Conservation (phyloP, 306 rosid genomes). For the Trifolium repens region DNA sequence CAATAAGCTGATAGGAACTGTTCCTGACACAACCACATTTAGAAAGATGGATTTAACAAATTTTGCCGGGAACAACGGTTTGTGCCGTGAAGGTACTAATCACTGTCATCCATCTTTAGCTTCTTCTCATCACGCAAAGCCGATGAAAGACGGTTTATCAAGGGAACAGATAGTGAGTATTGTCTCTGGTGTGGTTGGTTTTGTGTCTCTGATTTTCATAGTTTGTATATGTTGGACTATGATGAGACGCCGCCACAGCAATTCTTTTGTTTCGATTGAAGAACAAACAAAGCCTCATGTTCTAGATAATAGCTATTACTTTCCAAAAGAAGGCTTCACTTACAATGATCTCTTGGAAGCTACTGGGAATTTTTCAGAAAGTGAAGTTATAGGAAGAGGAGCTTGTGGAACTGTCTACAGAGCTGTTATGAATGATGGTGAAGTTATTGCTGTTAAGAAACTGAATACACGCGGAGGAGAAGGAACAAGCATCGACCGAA, state of each 20-base stretch:
- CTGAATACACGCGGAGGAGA: constrained; percentile 76
- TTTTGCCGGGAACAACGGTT: constrained; percentile 71
- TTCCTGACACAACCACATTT: constrained; percentile 73
- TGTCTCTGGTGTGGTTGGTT: constrained; percentile 56
- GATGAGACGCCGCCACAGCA: constrained; percentile 54
- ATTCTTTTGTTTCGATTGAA: constrained; percentile 55
- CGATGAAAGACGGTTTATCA: constrained; percentile 48
- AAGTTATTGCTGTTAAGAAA: constrained; percentile 80
- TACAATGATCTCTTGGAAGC: constrained; percentile 88
- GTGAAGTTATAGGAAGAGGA: constrained; percentile 69
- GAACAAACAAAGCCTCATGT: constrained; percentile 53
- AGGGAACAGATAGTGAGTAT: constrained; percentile 65
- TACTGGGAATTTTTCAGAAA: constrained; percentile 70
- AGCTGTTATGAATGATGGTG: constrained; percentile 71
- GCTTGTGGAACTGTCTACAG: constrained; percentile 94
- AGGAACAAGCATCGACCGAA: constrained; percentile 67
- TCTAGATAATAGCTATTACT: constrained; percentile 63
- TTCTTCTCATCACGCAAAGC: constrained; percentile 48
- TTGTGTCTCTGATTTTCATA: constrained; percentile 62
- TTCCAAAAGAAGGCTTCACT: constrained; percentile 80
- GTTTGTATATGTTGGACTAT: constrained; percentile 56
- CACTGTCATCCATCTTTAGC: constrained; percentile 52
- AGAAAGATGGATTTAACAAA: constrained; percentile 74
- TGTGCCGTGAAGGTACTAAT: constrained; percentile 65
- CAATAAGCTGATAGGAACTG: constrained; percentile 71